phyloP scores from a whole-genome alignment of 2,329 filamentous ascomycete genomes.

The Colletotrichum sp. region DNA sequence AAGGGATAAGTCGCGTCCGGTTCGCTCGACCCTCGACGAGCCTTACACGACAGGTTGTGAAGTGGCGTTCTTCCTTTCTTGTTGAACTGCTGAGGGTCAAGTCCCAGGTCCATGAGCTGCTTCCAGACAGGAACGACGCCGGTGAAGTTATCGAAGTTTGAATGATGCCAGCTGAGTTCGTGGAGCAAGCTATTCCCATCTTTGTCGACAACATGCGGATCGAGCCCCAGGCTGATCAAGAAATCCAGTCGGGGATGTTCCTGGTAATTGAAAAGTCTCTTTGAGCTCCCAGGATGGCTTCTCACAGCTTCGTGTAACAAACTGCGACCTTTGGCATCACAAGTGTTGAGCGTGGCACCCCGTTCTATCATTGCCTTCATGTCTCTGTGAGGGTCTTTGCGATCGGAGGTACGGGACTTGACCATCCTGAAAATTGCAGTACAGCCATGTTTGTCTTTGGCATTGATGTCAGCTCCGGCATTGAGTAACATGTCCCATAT shows the following conservation, averaged over 20 bases:
- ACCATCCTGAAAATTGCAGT: conserved; percentile 21
- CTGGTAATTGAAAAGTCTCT: neutral
- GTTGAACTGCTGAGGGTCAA: conserved; percentile 23
- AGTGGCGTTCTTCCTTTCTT: conserved; percentile 25
- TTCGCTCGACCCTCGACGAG: neutral
- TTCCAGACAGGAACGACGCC: conserved; percentile 10
- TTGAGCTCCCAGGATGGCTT: neutral
- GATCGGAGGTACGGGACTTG: neutral
- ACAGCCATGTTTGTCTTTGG: conserved; percentile 17
- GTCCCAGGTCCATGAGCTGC: conserved; percentile 12
- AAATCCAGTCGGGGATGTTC: neutral
- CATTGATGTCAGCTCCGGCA: conserved; percentile 28
- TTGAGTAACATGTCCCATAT: conserved; percentile 12
- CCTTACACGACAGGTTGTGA: conserved; percentile 23
- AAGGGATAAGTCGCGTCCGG: neutral
- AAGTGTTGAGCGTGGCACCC: conserved; percentile 14
- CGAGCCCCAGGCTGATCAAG: neutral
- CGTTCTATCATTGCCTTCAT: conserved; percentile 16
- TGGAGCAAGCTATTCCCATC: conserved; percentile 27
- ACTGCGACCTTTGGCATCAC: conserved; percentile 22
- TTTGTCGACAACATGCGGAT: conserved; percentile 22
- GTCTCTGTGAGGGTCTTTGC: neutral
- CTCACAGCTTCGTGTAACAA: conserved; percentile 22
- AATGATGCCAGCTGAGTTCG: conserved; percentile 3
- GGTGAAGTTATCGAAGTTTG: neutral